Conservation (phyloP, 1,284 basidiomycete species). For the Waitea zeae region DNA sequence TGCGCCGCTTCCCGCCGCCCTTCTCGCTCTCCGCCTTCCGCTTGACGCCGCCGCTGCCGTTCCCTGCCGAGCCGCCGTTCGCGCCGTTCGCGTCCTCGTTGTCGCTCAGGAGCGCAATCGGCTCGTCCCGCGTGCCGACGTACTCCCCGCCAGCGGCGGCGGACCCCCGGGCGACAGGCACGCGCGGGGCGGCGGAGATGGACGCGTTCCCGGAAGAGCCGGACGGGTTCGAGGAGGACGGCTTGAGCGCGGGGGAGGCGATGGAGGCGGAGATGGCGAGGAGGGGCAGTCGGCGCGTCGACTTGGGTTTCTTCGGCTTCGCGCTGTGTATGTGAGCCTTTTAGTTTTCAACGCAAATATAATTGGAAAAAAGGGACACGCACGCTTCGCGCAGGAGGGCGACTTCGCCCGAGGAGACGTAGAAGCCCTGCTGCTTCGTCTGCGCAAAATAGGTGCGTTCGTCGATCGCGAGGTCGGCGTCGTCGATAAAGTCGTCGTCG, state of each 20-base stretch:
- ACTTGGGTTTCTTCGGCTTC: slow-evolving; percentile 48
- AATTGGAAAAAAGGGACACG: slow-evolving; percentile 9
- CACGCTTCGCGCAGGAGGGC: slow-evolving; percentile 68
- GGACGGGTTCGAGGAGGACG: slow-evolving; percentile 2
- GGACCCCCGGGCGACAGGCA: too few relatives aligned
- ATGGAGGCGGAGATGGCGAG: slow-evolving; percentile 13
- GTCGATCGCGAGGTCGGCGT: slow-evolving; percentile 84
- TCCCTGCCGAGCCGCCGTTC: too few relatives aligned
- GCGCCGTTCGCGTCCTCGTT: slow-evolving; percentile 17
- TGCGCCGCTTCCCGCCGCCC: slow-evolving; percentile 37
- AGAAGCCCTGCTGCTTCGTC: slow-evolving; percentile 89
- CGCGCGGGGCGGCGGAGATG: slow-evolving; percentile 7
- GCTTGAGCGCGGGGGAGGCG: slow-evolving; percentile 10
- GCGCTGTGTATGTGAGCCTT: too few relatives aligned
- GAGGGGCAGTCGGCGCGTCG: slow-evolving; percentile 28
- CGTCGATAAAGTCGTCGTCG: slow-evolving; percentile 92
- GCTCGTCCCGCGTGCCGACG: slow-evolving; percentile 32
- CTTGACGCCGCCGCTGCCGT: slow-evolving; percentile 12
- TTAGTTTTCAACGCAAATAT: not conserved
- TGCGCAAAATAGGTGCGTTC: slow-evolving; percentile 85
- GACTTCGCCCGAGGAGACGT: slow-evolving; percentile 75
- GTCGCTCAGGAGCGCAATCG: slow-evolving; percentile 29
- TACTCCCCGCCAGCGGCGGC: too few relatives aligned
- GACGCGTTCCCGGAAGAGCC: slow-evolving; percentile 7
- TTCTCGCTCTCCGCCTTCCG: slow-evolving; percentile 11